phyloP scores from a whole-genome alignment of 2,329 filamentous ascomycete species.

The Aotearoamyces nothofagi region DNA sequence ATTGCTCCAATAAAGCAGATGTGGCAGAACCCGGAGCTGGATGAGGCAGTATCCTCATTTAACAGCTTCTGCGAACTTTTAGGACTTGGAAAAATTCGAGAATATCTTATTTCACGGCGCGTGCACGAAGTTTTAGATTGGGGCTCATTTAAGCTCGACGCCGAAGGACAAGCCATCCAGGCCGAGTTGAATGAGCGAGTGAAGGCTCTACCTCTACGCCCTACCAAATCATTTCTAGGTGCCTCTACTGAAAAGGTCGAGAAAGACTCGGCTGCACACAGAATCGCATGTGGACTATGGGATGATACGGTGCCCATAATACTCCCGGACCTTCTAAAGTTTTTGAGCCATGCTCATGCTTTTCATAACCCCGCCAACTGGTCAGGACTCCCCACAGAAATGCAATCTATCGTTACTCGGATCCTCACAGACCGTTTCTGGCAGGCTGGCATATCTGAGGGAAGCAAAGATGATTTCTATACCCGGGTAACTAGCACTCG shows the following conservation, averaged over 20 bases:
- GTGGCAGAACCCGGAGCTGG: constrained; percentile 62
- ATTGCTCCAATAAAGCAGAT: constrained; percentile 66
- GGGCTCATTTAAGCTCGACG: constrained; percentile 62
- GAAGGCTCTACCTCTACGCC: constrained; percentile 63
- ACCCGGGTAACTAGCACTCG: constrained; percentile 81
- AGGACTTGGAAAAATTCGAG: constrained; percentile 64
- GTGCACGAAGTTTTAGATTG: constrained; percentile 72
- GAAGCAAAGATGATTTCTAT: constrained; percentile 95
- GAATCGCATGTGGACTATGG: constrained; percentile 72
- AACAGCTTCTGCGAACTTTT: constrained; percentile 66
- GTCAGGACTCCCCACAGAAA: constrained; percentile 58
- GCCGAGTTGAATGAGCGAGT: constrained; percentile 62
- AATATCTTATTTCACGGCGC: constrained; percentile 58
- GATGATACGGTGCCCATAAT: constrained; percentile 67
- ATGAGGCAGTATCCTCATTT: constrained; percentile 57
- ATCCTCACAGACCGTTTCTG: constrained; percentile 93
- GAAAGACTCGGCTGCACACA: constrained; percentile 55
- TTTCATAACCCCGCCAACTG: constrained; percentile 82
- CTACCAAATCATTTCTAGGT: constrained; percentile 83
- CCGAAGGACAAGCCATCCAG: constrained; percentile 66
- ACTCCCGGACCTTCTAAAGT: constrained; percentile 71
- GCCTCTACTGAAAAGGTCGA: constrained; percentile 85
- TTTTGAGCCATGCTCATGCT: constrained; percentile 79
- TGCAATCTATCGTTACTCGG: constrained; percentile 61
- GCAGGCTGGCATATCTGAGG: constrained; percentile 93